Evolutionary conservation across 148 eudicot genomes (phyloP).

Genomic region (Rhododendron mucronatum): DNA sequence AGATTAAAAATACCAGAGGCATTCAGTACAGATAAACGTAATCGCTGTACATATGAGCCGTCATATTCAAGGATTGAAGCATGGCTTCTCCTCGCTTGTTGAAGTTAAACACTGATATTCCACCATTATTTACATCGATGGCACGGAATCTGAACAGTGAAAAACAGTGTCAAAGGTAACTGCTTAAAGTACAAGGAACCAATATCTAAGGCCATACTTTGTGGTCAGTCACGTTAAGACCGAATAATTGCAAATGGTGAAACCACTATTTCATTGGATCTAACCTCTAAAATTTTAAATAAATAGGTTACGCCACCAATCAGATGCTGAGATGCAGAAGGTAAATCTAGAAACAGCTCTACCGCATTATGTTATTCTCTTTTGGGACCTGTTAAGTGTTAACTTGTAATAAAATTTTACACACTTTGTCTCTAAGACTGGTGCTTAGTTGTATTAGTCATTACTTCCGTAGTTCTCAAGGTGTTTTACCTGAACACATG

Average conservation of each 20-base stretch:
- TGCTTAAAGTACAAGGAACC: neutral
- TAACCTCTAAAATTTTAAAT: neutral
- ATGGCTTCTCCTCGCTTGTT: conserved; percentile 60
- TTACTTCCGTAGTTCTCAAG: neutral
- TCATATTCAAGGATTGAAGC: conserved; percentile 68
- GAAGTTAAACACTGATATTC: conserved; percentile 54
- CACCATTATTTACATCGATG: conserved; percentile 64
- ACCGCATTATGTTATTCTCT: neutral
- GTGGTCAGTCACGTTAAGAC: neutral
- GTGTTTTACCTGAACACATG: neutral
- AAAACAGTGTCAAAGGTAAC: neutral
- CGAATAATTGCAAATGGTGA: neutral
- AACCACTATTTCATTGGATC: neutral
- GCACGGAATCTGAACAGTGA: conserved; percentile 54
- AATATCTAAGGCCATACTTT: neutral
- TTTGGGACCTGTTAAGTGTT: neutral
- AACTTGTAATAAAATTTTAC: neutral
- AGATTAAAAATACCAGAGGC: neutral
- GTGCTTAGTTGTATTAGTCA: neutral
- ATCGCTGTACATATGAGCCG: conserved; percentile 68
- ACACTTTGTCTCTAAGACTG: neutral
- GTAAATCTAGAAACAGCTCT: neutral
- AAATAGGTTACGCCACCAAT: neutral
- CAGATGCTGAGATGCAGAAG: neutral
- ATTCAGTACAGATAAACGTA: conserved; percentile 43